Evolutionary conservation across 495 filamentous ascomycete species (phyloP), one percentile per base, ranked within the genome.

Genomic region (Friedmanniomyces endolithicus): DNA sequence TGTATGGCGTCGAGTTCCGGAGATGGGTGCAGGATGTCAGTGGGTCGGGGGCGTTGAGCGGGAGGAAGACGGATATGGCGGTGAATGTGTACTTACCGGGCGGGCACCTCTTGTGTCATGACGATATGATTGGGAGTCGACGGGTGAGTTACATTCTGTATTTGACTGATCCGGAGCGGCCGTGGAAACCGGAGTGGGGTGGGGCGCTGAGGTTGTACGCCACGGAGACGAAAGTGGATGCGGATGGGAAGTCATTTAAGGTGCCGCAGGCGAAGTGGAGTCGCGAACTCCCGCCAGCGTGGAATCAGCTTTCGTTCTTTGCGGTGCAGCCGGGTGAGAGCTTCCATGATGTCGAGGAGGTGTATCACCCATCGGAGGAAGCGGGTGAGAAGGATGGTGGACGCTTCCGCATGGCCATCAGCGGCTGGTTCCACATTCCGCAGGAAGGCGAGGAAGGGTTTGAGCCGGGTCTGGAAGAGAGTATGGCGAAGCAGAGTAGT

Each of bases 391-490:
- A 76, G 7, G 74, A 77, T 54, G 75, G 78, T 53, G 83, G 78
- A 51, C 79, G 92, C 44, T 80, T 94, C 41, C 80, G 92, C 52
- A 96, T 97, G 88, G 92, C 92, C 24, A 97, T 99, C 60, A 94
- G 87, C 57, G 92, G 92, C n/a, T 99, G 92, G 92, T 99, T 88
- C 70, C 92, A 99, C 66, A 96, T 99, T 50, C 94, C 92, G 0
- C 92, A 99, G 65, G 73, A 85, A 58, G 92, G 92, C 34, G 92
- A 99, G 65, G 87, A 90, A n/a, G 94, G 92, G 11, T 97, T 84
- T 59, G 81, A 89, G 52, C 75, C 83, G 57, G 94, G 90, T 1
- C 72, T 88, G n/a, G 92, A 97, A 67, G 86, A 88, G 69, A 82
- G 83, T 64, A 75, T 92, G 20, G 87, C 86, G 11, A 83, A 86